Conservation (phyloP, 169 alveolate genomes). For the Plasmodium adleri region DNA sequence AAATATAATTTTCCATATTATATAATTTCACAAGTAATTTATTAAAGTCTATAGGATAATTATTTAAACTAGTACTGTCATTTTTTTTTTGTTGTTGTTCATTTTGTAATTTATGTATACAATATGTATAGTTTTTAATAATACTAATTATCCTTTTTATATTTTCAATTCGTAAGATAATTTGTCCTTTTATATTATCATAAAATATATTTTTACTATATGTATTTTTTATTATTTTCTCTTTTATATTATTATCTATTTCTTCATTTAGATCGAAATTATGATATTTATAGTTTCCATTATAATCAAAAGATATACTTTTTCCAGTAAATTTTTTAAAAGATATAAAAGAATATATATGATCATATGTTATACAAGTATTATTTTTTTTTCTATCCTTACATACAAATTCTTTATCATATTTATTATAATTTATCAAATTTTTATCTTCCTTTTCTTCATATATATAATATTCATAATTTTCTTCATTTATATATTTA, state of each 20-base stretch:
- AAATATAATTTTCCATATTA: conserved; percentile 5
- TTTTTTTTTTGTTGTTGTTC: background rate
- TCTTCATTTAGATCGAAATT: background rate
- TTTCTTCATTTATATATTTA: conserved; percentile 52
- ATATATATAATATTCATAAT: conserved; percentile 38
- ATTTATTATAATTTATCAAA: background rate
- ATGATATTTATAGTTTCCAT: background rate
- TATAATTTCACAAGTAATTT: conserved; percentile 6
- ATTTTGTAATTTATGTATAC: background rate
- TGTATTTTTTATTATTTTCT: background rate
- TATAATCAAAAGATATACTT: conserved; percentile 2
- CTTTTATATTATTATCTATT: background rate
- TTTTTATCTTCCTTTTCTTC: conserved; percentile 18
- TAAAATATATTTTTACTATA: background rate
- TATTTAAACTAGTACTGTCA: background rate
- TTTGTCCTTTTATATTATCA: no score
- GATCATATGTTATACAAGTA: conserved; percentile 3
- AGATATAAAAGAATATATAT: conserved; percentile 22
- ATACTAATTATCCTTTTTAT: conserved; percentile 15
- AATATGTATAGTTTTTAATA: conserved; percentile 3
- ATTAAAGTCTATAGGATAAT: no score
- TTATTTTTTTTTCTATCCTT: conserved; percentile 23
- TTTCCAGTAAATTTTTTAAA: conserved; percentile 69
- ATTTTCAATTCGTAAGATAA: conserved; percentile 20
- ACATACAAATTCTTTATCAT: background rate